These are phyloP conservation scores for Leishmania braziliensis DNA, from an alignment of 208 protist species.

Conservation along the genomic window DNA sequence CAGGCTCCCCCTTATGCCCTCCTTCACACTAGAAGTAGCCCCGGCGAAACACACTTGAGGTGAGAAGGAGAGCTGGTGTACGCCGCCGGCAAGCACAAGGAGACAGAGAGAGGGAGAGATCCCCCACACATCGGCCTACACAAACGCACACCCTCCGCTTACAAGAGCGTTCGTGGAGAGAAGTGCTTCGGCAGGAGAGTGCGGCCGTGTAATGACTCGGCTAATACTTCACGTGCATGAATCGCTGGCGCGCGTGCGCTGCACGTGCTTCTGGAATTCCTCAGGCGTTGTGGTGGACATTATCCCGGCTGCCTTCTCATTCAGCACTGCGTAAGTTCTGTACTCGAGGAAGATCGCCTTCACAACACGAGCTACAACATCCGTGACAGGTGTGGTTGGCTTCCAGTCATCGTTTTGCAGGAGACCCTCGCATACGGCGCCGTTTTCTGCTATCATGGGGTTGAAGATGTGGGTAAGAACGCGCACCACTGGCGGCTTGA, in stretches of 20 bases:
- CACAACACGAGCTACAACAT: constrained; percentile 42
- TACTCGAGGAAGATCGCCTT: constrained; percentile 53
- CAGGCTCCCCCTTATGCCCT: neutral
- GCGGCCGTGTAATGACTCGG: neutral
- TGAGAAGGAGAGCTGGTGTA: neutral
- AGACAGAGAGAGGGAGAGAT: neutral
- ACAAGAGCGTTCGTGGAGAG: neutral
- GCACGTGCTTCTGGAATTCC: constrained; percentile 39
- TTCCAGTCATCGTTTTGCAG: constrained; percentile 47
- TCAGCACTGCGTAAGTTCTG: constrained; percentile 31
- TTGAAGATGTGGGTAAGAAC: constrained; percentile 66
- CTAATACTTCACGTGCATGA: neutral
- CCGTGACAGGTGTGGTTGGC: constrained; percentile 35
- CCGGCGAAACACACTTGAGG: neutral
- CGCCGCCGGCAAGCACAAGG: neutral
- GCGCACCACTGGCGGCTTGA: constrained; percentile 50
- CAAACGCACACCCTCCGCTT: neutral
- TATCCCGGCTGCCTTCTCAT: constrained; percentile 41
- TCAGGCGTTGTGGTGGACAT: constrained; percentile 12
- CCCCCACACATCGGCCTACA: too few relatives aligned
- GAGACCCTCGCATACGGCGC: constrained; percentile 55
- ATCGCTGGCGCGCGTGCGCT: constrained; percentile 10
- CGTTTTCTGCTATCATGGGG: constrained; percentile 49
- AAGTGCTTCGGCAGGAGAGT: neutral
- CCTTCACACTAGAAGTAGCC: neutral